Conservation (phyloP, 306 rosid species). For the Vigna angularis region DNA sequence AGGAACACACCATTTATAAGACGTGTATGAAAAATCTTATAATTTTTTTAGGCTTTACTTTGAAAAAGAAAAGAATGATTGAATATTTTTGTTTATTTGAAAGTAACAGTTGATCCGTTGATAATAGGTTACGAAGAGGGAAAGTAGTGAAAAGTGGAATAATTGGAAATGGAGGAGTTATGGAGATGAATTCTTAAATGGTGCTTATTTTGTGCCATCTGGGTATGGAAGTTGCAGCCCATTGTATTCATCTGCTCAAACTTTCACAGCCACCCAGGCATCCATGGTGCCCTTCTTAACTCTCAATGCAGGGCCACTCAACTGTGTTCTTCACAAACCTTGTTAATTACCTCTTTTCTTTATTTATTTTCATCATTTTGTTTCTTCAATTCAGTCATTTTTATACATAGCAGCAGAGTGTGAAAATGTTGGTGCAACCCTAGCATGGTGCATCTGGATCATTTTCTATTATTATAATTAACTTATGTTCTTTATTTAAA, state of each 20-base stretch:
- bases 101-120: background rate
- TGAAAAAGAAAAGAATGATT: too few species aligned
- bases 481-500: too few species aligned
- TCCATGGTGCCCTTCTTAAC: constrained; percentile 72
- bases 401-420: too few species aligned
- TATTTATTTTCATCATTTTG: background rate
- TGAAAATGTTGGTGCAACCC: too few species aligned
- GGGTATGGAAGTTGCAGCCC: constrained; percentile 88
- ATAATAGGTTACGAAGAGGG: constrained; percentile 81
- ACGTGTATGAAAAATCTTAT: too few species aligned
- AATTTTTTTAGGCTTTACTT: too few species aligned
- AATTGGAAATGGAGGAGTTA: constrained; percentile 86
- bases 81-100: too few species aligned
- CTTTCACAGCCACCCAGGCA: constrained; percentile 56
- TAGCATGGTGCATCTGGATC: background rate
- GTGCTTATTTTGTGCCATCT: constrained; percentile 86
- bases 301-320: constrained; percentile 67
- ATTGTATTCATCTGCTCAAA: constrained; percentile 56
- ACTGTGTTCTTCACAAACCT: constrained; percentile 57
- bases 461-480: too few species aligned
- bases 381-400: too few species aligned
- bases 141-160: constrained; percentile 57
- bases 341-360: constrained; percentile 45
- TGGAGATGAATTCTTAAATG: constrained; percentile 69
- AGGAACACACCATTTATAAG: too few species aligned